Percentiles rank a stretch among this genome's conserved stretches.
Evolutionary conservation across 495 filamentous ascomycete species (phyloP).

Genomic region (Echria macrotheca): DNA sequence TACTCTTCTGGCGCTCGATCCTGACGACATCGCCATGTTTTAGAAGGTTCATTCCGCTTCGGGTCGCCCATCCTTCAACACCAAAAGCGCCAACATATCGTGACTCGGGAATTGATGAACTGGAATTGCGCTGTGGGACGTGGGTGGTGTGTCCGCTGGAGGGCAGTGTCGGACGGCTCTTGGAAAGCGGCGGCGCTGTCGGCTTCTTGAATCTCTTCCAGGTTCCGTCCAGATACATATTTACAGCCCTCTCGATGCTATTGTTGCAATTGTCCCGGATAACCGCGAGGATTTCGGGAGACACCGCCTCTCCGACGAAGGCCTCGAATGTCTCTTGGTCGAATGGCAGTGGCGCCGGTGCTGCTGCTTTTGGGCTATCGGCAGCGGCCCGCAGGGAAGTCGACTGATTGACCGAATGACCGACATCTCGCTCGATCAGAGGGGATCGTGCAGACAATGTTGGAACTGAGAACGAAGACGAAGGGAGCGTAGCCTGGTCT

Average conservation of each 20-base stretch:
- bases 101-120: conserved; percentile 45
- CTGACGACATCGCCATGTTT: conserved; percentile 71
- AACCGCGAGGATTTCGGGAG: conserved; percentile 41
- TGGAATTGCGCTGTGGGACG: no score
- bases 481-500: not conserved
- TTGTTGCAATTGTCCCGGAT: conserved; percentile 56
- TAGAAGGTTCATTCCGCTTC: conserved; percentile 67
- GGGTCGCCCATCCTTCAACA: conserved; percentile 87
- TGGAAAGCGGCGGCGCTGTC: conserved; percentile 11
- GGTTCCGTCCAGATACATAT: conserved; percentile 90
- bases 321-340: conserved; percentile 62
- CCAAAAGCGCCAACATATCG: conserved; percentile 92
- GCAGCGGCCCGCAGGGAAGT: not conserved
- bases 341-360: conserved; percentile 39
- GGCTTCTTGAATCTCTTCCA: conserved; percentile 58
- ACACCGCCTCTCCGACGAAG: conserved; percentile 65
- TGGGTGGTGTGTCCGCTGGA: no score
- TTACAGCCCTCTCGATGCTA: conserved; percentile 63
- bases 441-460: conserved; percentile 7
- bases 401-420: conserved; percentile 8
- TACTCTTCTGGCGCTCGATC: conserved; percentile 81
- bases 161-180: conserved; percentile 7
- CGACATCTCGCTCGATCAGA: conserved; percentile 18
- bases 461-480: not conserved
- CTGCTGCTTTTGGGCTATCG: not conserved